A percentile compares a stretch with the other conserved stretches of the same genome.
phyloP scores from a whole-genome alignment of 352 stramenopile genomes.

The Halophytophthora batemanensis region DNA sequence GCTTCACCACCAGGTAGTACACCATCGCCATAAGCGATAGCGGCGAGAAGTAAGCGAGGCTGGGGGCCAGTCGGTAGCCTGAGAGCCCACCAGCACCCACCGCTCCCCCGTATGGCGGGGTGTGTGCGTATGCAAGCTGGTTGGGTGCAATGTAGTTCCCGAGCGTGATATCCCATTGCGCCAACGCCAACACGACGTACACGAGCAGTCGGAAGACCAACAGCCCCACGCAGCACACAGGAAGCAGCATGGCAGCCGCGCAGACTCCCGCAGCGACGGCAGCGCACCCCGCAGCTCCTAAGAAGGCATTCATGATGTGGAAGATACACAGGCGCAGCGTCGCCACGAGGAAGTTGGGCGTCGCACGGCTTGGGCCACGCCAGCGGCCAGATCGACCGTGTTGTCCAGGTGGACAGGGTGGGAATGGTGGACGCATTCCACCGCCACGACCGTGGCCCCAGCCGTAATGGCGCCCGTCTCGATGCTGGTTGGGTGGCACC shows the following conservation, averaged over 20 bases:
- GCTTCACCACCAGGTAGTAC: slow-evolving; percentile 66
- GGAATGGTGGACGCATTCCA: background rate
- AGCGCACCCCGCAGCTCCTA: slow-evolving; percentile 45
- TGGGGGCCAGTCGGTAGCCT: slow-evolving; percentile 41
- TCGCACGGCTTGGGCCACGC: background rate
- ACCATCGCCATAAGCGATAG: slow-evolving; percentile 63
- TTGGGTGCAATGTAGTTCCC: slow-evolving; percentile 33
- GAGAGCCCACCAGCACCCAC: slow-evolving; percentile 14
- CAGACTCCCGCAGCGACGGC: slow-evolving; percentile 42
- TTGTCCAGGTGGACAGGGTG: background rate
- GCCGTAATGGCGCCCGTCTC: slow-evolving; percentile 1
- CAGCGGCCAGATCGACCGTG: background rate
- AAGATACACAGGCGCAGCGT: slow-evolving; percentile 52
- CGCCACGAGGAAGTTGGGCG: slow-evolving; percentile 20
- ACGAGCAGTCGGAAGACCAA: slow-evolving; percentile 61
- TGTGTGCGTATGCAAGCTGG: slow-evolving; percentile 35
- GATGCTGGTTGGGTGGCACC: slow-evolving; percentile 7
- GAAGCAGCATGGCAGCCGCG: slow-evolving; percentile 42
- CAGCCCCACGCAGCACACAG: slow-evolving; percentile 64
- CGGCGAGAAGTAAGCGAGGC: slow-evolving; percentile 51
- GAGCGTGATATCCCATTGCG: slow-evolving; percentile 57
- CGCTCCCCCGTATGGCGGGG: slow-evolving; percentile 18
- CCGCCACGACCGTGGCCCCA: background rate
- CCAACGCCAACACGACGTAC: slow-evolving; percentile 46
- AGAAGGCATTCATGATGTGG: slow-evolving; percentile 50